These are phyloP conservation scores for Xylariomycetidae sp. DNA, from an alignment of 2,329 filamentous ascomycete species.

Conservation along the genomic window DNA sequence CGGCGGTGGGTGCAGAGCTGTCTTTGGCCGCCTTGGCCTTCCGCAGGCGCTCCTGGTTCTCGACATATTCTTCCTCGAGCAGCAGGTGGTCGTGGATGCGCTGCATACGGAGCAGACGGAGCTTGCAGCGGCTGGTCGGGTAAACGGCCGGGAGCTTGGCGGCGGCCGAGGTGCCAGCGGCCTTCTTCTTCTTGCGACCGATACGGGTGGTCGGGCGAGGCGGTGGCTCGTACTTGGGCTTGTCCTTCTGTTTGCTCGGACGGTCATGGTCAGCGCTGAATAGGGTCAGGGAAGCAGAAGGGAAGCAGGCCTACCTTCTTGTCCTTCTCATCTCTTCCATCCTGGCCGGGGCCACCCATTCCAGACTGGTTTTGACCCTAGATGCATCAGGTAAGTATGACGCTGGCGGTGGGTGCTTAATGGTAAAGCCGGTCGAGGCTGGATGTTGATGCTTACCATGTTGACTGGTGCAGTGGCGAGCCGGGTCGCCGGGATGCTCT, in stretches of 20 bases:
- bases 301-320: constrained; percentile 77
- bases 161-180: constrained; percentile 84
- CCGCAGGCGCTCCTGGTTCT: constrained; percentile 94
- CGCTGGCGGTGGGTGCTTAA: constrained; percentile 8
- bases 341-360: constrained; percentile 68
- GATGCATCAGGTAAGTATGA: no score
- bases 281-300: no score
- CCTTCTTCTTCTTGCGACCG: constrained; percentile 97
- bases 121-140: constrained; percentile 94
- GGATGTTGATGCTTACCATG: constrained; percentile 17
- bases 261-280: no score
- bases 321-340: constrained; percentile 79
- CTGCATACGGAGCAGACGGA: constrained; percentile 95
- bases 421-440: background rate
- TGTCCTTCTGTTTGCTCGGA: constrained; percentile 70
- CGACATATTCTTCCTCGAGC: constrained; percentile 96
- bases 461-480: constrained; percentile 14
- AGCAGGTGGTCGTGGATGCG: constrained; percentile 95
- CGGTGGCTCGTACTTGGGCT: constrained; percentile 99
- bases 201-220: constrained; percentile 94
- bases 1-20: constrained; percentile 56
- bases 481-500: constrained; percentile 5
- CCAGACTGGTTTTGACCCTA: constrained; percentile 84
- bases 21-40: constrained; percentile 83
- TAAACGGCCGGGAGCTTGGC: constrained; percentile 93